These are phyloP conservation scores for Codiaeum variegatum DNA, from an alignment of 441 rosid genomes.

Conservation along the genomic window DNA sequence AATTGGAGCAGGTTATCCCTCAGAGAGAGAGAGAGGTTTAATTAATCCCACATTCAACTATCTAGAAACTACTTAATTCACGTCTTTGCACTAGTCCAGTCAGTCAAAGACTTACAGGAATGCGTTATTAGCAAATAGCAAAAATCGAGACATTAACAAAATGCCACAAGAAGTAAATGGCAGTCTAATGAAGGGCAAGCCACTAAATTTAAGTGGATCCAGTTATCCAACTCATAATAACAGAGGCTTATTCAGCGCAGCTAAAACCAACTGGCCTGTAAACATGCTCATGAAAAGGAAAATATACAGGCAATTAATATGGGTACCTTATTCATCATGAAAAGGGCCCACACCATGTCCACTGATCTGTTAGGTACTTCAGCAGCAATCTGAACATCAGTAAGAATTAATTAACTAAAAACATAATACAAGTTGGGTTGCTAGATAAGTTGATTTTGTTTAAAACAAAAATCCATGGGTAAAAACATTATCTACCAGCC, in stretches of 20 bases:
- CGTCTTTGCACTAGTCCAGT: background rate
- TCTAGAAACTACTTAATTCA: background rate
- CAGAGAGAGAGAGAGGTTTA: background rate
- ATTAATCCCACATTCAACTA: background rate
- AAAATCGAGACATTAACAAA: background rate
- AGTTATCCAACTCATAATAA: conserved; percentile 1
- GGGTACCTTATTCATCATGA: conserved; percentile 71
- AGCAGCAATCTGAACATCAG: conserved; percentile 60
- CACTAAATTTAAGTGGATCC: conserved; percentile 6
- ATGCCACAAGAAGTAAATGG: background rate
- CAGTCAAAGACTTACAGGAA: background rate
- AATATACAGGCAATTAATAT: background rate
- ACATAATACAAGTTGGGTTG: conserved; percentile 6
- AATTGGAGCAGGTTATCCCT: background rate
- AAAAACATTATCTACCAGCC: background rate
- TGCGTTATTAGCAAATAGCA: background rate
- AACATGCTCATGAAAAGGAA: background rate
- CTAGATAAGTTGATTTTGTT: background rate
- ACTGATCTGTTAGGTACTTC: conserved; percentile 60
- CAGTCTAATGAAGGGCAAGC: background rate
- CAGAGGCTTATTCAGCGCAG: background rate
- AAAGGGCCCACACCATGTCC: conserved; percentile 91
- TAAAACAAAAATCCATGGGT: background rate
- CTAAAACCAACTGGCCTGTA: background rate
- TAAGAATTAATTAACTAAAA: conserved; percentile 14